Evolutionary conservation across 2,329 filamentous ascomycete genomes (phyloP).

Genomic region (Tolypocladium ovalisporum): DNA sequence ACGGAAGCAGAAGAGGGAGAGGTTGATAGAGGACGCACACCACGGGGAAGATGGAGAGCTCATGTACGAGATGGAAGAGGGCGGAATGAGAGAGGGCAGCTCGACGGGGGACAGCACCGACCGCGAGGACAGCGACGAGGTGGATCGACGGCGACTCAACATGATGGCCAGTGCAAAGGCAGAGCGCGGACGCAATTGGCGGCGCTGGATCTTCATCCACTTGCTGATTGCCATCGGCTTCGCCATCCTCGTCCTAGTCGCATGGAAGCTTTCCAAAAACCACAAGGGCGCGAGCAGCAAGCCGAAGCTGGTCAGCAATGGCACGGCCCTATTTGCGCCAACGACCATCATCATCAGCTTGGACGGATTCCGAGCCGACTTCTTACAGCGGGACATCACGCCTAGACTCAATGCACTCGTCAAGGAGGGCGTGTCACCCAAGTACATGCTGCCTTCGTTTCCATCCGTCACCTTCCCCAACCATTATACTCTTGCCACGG

Average conservation of each 20-base stretch:
- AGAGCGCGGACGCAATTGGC: slow-evolving; percentile 40
- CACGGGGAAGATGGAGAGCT: slow-evolving; percentile 62
- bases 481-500: slow-evolving; percentile 88
- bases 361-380: slow-evolving; percentile 93
- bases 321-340: slow-evolving; percentile 77
- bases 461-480: slow-evolving; percentile 96
- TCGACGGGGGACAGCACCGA: slow-evolving; percentile 52
- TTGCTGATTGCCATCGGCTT: slow-evolving; percentile 41
- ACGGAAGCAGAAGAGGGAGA: slow-evolving; percentile 41
- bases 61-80: slow-evolving; percentile 88
- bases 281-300: slow-evolving; percentile 21
- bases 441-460: slow-evolving; percentile 90
- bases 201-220: slow-evolving; percentile 43
- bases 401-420: slow-evolving; percentile 72
- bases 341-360: slow-evolving; percentile 91
- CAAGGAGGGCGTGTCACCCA: slow-evolving; percentile 73
- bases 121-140: slow-evolving; percentile 46
- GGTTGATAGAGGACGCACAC: slow-evolving; percentile 39
- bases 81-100: slow-evolving; percentile 57
- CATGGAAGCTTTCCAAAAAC: slow-evolving; percentile 46
- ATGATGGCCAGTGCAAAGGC: slow-evolving; percentile 34
- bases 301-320: slow-evolving; percentile 53
- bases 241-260: slow-evolving; percentile 42
- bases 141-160: slow-evolving; percentile 42
- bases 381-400: slow-evolving; percentile 72